Evolutionary conservation across 2,329 filamentous ascomycete species (phyloP), one percentile per base, ranked within the genome.

Genomic region (Coniochaeta sp.): DNA sequence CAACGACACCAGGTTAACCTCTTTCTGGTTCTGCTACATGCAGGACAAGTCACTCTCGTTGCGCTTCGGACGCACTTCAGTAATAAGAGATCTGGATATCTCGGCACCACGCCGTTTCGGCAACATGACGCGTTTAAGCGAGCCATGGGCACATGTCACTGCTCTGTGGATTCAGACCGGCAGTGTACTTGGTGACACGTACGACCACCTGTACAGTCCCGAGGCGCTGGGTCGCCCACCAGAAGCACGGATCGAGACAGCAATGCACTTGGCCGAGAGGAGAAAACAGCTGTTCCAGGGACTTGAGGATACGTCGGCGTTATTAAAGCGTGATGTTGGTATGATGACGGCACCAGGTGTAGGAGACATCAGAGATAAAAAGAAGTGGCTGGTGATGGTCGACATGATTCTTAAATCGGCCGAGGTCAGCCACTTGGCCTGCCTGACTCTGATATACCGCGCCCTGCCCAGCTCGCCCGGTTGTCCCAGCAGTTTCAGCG

Each of bases 31-130:
- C 36, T 66, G 77, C 1, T 88, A 87, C 67, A 77, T 80, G 8
- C 73, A 86, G 14, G 82, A 88, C 64, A 85, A 82, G 62, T 77
- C 78, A 1, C 72, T 89, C 12, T 79, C 82, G 0, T 73, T 89
- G 44, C 77, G 84, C 2, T 73, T 88, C 1, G 86, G 86, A 0
- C 79, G 85, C n/a, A 77, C 83, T 0, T 78, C 84, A 0, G 74
- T 78, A 7, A 81, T 89, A 34, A 81, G 82, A 56, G 83, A 83
- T 64, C 82, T 78, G 62, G 82, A 85, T 60, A 81, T 84, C 57
- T 78, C 77, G 0, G 68, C 81, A 6, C 72, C 75, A 2, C 67
- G 73, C 52, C 71, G 65, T 7, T 68, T 71, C 56, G 70, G 70
- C n/a, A 66, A 68, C 9, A 63, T 61, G 5, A 61, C 67, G 3